Base-by-base conservation (phyloP, 805 yeast species). In the Candida andamanensis region DNA sequence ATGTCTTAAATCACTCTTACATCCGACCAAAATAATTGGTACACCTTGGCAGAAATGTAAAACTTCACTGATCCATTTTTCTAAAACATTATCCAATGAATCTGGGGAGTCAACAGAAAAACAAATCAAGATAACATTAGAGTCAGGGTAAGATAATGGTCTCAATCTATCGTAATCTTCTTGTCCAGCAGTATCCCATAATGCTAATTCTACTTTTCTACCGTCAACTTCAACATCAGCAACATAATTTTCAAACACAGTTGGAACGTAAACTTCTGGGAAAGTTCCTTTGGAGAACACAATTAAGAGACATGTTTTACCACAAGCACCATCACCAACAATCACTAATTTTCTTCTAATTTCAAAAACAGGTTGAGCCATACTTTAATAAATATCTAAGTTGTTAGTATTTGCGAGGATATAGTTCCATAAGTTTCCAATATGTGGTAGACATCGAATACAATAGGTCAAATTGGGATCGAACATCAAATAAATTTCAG, bases 171-270 rank as follows among this genome's bases (percentile, higher is more conserved):
- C 95, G 58, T 87, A 87, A 69, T 89, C 97, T 71, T 87, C 97
- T 75, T 87, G 97, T 45, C 97, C 97, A 35, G 97, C 95, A 47
- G 96, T 87, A 86, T 87, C 96, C 96, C 96, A 87, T 46, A 87
- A 70, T 6, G 95, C 95, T 61, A 87, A 70, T 59, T 89, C 95
- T 37, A 90, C 97, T 41, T 58, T 63, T 60, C 70, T 63, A 24
- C 69, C 69, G 38, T 64, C 70, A 24, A 63, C 95, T 44, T 63
- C 69, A 37, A 90, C 97, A 59, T 87, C 96, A 28, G 97, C 95
- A 50, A 90, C 97, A 62, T 90, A 92, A 71, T 89, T 92, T 61
- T 90, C 97, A 54, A 90, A 90, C 40, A 90, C 97, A 15, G 96
- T 86, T 54, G 96, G 96, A 29, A 87, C 95, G 56, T 86, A 86